These are phyloP conservation scores for Metschnikowia cubensis DNA, from an alignment of 805 yeast species.

Conservation along the genomic window DNA sequence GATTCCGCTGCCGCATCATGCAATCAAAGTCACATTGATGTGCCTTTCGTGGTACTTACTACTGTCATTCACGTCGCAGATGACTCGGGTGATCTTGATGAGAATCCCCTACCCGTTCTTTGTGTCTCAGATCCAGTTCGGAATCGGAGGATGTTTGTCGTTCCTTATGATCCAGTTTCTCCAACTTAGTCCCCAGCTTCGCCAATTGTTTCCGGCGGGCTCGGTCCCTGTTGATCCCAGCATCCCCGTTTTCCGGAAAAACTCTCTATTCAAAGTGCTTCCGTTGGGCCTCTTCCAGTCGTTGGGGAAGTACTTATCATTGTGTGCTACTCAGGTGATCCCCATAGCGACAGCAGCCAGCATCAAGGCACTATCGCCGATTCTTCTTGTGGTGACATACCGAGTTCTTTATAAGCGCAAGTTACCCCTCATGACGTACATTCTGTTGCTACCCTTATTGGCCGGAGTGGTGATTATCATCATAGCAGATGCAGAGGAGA, in stretches of 20 bases:
- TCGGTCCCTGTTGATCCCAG: conserved; percentile 43
- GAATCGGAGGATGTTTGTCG: conserved; percentile 46
- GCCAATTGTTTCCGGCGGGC: conserved; percentile 47
- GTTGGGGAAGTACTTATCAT: conserved; percentile 57
- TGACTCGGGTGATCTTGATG: conserved; percentile 52
- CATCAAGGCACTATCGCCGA: conserved; percentile 63
- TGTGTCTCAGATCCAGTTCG: conserved; percentile 61
- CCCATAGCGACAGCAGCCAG: conserved; percentile 70
- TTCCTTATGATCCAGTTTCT: conserved; percentile 31
- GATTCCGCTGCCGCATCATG: conserved; percentile 1
- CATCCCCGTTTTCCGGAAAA: conserved; percentile 21
- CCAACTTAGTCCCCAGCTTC: conserved; percentile 21
- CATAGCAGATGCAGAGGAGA: conserved; percentile 23
- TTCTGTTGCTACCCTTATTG: conserved; percentile 50
- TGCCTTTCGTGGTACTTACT: conserved; percentile 60
- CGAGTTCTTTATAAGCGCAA: conserved; percentile 46
- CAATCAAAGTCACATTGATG: conserved; percentile 31
- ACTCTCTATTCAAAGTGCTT: conserved; percentile 43
- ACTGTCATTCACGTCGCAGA: conserved; percentile 62
- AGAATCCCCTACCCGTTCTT: conserved; percentile 59
- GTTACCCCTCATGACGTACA: conserved; percentile 48
- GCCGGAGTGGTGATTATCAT: conserved; percentile 51
- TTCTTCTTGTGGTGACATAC: conserved; percentile 56
- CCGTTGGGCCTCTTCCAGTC: conserved; percentile 68
- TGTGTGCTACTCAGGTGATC: conserved; percentile 61